phyloP scores from a whole-genome alignment of 306 rosid genomes.

The Sophora flavescens region DNA sequence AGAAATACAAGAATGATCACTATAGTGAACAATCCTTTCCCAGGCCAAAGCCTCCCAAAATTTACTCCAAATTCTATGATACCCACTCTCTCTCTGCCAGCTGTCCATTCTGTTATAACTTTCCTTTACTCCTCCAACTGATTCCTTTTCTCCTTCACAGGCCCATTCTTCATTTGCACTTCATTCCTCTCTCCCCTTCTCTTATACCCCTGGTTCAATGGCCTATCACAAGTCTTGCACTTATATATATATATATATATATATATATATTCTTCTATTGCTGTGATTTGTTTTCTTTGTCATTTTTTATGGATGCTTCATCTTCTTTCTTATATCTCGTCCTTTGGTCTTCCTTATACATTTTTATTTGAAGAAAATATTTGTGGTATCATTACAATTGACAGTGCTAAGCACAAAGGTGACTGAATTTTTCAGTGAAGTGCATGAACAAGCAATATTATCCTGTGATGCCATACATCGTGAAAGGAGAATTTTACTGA shows the following conservation, averaged over 20 bases:
- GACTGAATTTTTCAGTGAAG: constrained; percentile 75
- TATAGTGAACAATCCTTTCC: no score
- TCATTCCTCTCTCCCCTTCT: no score
- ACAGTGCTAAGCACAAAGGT: constrained; percentile 40
- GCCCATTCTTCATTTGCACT: no score
- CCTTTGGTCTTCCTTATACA: constrained; percentile 27
- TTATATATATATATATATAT: not conserved
- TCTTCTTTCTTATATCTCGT: constrained; percentile 6
- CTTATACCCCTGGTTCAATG: no score
- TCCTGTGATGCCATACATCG: constrained; percentile 91
- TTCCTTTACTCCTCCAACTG: no score
- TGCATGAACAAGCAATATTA: constrained; percentile 88
- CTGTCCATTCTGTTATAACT: no score
- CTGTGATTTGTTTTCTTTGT: constrained; percentile 19
- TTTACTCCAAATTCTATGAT: no score
- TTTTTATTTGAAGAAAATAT: not conserved
- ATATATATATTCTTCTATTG: constrained; percentile 1
- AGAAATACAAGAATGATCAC: no score
- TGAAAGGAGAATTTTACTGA: constrained; percentile 93
- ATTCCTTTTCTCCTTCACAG: no score
- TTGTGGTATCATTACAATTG: constrained; percentile 35
- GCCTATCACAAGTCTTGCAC: not conserved
- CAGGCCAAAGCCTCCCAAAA: no score
- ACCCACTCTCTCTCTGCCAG: no score
- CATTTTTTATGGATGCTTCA: constrained; percentile 15